Base-by-base conservation (phyloP, 768 basidiomycete genomes). In the Omphalotus guepiniiformis region DNA sequence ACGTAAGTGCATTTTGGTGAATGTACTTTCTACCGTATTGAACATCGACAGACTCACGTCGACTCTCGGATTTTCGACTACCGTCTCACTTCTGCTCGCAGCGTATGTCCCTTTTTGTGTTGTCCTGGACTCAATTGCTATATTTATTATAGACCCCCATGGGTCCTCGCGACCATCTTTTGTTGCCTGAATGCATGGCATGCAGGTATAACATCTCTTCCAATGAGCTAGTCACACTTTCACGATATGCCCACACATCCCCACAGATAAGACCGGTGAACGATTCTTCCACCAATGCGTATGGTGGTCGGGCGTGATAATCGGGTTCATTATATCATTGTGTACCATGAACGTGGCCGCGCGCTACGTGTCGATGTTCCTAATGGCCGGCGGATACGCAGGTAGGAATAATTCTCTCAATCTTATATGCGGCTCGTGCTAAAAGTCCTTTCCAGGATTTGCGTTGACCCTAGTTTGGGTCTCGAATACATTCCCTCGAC, bases 261-360 rank as follows among this genome's bases (percentile, higher is more conserved):
- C n/a, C n/a, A n/a, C n/a, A n/a, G 82, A 83, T 52, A 66, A 64
- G 47, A 79, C 78, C 3, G 82, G 82, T 0, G 83, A 84, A 61
- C 73, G 81, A 5, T 84, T 78, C 64, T 80, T 81, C 70, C 83
- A 85, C 58, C 67, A 76, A 41, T 61, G 66, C 2, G 66, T 58
- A 2, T 75, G 73, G 64, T 82, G 79, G 80, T 82, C 80, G 80
- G 75, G 66, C 2, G 73, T 74, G 38, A 79, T 84, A 2, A 32
- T 81, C 3, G 83, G 79, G 1, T 84, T 76, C 53, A 76, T 84
- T 51, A 80, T 85, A 49, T 74, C 73, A 2, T 58, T 83, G 16
- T 74, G 73, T 1, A 83, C 81, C 0, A 70, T 71, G 63, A 64
- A 62, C 3, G 70, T 70, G n/a, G 72, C 62, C 0, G 80, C 70